These are phyloP conservation scores for Trichoderma pleuroti DNA, from an alignment of 2,329 filamentous ascomycete genomes.

Conservation along the genomic window DNA sequence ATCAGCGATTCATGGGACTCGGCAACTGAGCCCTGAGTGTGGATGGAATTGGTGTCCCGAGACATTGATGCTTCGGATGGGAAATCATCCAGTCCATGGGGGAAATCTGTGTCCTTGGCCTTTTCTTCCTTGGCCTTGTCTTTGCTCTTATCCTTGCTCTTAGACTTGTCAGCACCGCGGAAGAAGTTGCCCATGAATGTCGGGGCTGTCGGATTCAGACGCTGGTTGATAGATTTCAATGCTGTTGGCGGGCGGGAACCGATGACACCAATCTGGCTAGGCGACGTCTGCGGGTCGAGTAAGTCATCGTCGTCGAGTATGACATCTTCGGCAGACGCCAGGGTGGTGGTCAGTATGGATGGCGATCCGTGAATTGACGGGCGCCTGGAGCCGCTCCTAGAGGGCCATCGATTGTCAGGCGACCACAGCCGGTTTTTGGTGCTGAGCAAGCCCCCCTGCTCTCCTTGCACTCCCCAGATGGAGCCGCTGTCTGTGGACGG, in stretches of 20 bases:
- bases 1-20: slow-evolving; percentile 59
- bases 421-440: slow-evolving; percentile 65
- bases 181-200: slow-evolving; percentile 76
- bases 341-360: slow-evolving; percentile 55
- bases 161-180: slow-evolving; percentile 37
- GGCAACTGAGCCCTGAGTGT: slow-evolving; percentile 55
- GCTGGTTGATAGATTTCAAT: slow-evolving; percentile 50
- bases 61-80: slow-evolving; percentile 53
- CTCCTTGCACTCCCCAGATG: slow-evolving; percentile 62
- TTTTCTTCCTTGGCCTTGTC: slow-evolving; percentile 35
- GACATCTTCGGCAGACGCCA: slow-evolving; percentile 62
- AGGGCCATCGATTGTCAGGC: slow-evolving; percentile 47
- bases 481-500: slow-evolving; percentile 76
- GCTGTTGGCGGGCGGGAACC: slow-evolving; percentile 65
- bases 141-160: slow-evolving; percentile 30
- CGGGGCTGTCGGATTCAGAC: slow-evolving; percentile 82
- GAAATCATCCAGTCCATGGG: slow-evolving; percentile 43
- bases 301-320: slow-evolving; percentile 58
- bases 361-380: slow-evolving; percentile 78
- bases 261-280: slow-evolving; percentile 66
- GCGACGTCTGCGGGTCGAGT: slow-evolving; percentile 49
- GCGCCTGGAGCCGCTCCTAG: slow-evolving; percentile 70
- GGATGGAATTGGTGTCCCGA: slow-evolving; percentile 54
- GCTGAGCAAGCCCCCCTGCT: slow-evolving; percentile 37
- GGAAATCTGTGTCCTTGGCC: slow-evolving; percentile 38